Conservation (phyloP, 805 yeast species). For the Candida pseudofarinosa region DNA sequence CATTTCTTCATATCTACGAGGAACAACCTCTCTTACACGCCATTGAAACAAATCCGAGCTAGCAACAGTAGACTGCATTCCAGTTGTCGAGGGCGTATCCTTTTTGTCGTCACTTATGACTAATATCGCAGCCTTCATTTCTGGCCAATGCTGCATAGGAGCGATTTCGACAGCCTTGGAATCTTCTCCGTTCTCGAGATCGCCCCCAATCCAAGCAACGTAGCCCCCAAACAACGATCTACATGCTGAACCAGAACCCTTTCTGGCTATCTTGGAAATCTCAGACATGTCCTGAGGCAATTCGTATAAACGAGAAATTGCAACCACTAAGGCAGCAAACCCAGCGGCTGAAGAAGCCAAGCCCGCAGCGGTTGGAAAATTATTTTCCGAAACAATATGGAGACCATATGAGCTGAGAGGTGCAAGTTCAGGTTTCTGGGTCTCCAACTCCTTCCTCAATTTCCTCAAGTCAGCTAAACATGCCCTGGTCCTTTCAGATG, state of each 20-base stretch:
- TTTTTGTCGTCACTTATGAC: slow-evolving; percentile 93
- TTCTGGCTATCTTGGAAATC: slow-evolving; percentile 89
- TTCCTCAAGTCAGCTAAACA: slow-evolving; percentile 73
- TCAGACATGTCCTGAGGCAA: slow-evolving; percentile 84
- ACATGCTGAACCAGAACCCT: slow-evolving; percentile 98
- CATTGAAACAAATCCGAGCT: slow-evolving; percentile 83
- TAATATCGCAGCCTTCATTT: slow-evolving; percentile 84
- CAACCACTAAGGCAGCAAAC: slow-evolving; percentile 88
- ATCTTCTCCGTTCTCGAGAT: slow-evolving; percentile 70
- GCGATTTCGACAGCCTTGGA: slow-evolving; percentile 93
- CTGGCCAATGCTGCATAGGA: slow-evolving; percentile 82
- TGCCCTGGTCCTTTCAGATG: slow-evolving; percentile 59
- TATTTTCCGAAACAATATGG: slow-evolving; percentile 87
- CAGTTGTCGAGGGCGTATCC: slow-evolving; percentile 91
- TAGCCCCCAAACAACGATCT: slow-evolving; percentile 95
- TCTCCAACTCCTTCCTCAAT: slow-evolving; percentile 62
- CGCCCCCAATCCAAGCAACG: slow-evolving; percentile 99
- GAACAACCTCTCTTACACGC: slow-evolving; percentile 80
- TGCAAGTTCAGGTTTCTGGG: slow-evolving; percentile 49
- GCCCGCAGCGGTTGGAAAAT: slow-evolving; percentile 99
- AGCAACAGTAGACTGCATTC: slow-evolving; percentile 93
- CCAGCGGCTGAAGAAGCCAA: slow-evolving; percentile 98
- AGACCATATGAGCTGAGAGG: slow-evolving; percentile 60
- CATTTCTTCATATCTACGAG: slow-evolving; percentile 81
- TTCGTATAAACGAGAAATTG: slow-evolving; percentile 81